Evolutionary conservation across 768 basidiomycete species (phyloP).

Genomic region (Amanita thiersii): DNA sequence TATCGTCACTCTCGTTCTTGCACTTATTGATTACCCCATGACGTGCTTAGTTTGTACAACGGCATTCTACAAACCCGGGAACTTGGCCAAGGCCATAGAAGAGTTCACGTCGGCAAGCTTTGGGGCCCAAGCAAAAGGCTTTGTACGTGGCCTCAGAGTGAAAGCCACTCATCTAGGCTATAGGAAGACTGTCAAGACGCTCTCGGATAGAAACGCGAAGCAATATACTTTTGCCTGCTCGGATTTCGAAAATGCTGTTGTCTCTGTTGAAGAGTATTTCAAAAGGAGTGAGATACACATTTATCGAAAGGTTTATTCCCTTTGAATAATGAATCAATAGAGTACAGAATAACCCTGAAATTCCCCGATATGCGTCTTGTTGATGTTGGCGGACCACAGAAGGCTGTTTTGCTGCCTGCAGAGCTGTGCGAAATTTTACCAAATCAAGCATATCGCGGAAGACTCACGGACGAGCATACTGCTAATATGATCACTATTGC

Average conservation of each 20-base stretch:
- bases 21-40: not conserved
- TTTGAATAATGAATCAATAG: conserved; percentile 29
- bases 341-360: conserved; percentile 48
- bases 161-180: conserved; percentile 66
- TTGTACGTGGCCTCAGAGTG: conserved; percentile 60
- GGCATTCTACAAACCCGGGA: conserved; percentile 54
- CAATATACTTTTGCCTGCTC: conserved; percentile 46
- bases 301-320: conserved; percentile 1
- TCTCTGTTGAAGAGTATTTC: conserved; percentile 67
- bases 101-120: conserved; percentile 47
- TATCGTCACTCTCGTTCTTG: conserved; percentile 18
- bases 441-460: conserved; percentile 64
- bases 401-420: conserved; percentile 47
- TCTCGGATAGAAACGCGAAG: conserved; percentile 39
- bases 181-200: conserved; percentile 58
- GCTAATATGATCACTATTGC: conserved; percentile 66
- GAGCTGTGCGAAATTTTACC: conserved; percentile 69
- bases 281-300: conserved; percentile 45
- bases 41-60: conserved; percentile 40
- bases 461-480: conserved; percentile 61
- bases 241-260: conserved; percentile 37
- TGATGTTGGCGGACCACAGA: conserved; percentile 47
- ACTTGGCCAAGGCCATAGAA: conserved; percentile 54
- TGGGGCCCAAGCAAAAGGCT: conserved; percentile 51
- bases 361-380: conserved; percentile 48